Conservation (phyloP, 768 basidiomycete genomes). For the Serendipita sp. region DNA sequence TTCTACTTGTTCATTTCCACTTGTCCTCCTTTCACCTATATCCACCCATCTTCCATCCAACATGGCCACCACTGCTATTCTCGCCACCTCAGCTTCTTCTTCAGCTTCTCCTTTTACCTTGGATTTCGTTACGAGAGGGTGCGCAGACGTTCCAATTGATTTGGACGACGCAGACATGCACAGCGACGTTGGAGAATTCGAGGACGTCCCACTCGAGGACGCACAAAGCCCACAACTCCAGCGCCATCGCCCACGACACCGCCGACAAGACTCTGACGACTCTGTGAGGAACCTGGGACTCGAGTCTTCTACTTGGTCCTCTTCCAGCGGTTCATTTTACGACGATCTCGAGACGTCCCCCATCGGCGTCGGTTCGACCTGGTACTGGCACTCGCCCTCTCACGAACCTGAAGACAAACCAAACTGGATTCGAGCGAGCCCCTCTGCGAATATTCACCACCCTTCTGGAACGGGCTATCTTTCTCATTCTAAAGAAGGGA, state of each 20-base stretch:
- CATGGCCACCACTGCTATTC: neutral
- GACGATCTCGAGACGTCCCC: slow-evolving; percentile 2
- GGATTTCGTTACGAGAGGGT: no score
- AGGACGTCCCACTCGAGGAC: neutral
- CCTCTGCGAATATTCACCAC: neutral
- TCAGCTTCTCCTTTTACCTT: no score
- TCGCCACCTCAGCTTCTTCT: neutral
- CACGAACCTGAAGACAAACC: neutral
- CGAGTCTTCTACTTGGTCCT: neutral
- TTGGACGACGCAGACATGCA: neutral
- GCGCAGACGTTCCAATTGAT: slow-evolving; percentile 3
- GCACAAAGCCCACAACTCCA: neutral
- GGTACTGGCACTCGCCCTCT: slow-evolving; percentile 3
- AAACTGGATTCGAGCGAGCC: neutral
- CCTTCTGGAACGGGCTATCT: no score
- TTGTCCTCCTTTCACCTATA: neutral
- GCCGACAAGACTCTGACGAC: neutral
- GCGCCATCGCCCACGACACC: neutral
- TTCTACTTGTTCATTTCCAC: no score
- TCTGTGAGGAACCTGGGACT: neutral
- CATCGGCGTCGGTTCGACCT: neutral
- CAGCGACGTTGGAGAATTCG: no score
- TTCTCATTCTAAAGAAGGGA: no score
- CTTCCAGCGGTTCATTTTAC: neutral
- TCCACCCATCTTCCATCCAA: neutral